These are phyloP conservation scores for Coemansia sp. DNA, from an alignment of 192 early-diverging fungal genomes.

Conservation along the genomic window DNA sequence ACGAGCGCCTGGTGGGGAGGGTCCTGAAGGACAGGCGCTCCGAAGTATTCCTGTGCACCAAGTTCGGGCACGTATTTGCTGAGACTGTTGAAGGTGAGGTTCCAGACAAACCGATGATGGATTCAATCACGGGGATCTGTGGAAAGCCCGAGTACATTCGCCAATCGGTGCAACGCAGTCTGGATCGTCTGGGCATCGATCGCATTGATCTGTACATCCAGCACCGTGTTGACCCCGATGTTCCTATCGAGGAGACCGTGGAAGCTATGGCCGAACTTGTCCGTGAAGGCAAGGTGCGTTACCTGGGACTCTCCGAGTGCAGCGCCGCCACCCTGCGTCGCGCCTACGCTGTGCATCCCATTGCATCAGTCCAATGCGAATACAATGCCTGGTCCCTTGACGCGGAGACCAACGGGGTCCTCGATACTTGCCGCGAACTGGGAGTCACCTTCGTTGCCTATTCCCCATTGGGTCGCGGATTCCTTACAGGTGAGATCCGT, in stretches of 20 bases:
- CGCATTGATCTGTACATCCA: constrained; percentile 67
- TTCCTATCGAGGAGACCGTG: constrained; percentile 66
- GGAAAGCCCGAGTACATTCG: constrained; percentile 56
- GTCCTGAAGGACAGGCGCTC: constrained; percentile 55
- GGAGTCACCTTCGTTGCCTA: constrained; percentile 73
- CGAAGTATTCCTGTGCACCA: no score
- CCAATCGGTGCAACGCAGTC: constrained; percentile 39
- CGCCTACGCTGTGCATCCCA: constrained; percentile 70
- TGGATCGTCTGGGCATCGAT: constrained; percentile 59
- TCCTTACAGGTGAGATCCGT: constrained; percentile 68
- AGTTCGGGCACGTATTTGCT: constrained; percentile 52
- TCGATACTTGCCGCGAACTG: constrained; percentile 70
- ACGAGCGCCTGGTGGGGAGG: constrained; percentile 58
- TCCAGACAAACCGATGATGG: constrained; percentile 19
- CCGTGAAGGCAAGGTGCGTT: no score
- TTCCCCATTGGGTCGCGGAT: constrained; percentile 71
- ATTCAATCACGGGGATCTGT: constrained; percentile 17
- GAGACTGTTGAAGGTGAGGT: constrained; percentile 17
- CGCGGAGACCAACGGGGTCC: constrained; percentile 66
- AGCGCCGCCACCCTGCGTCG: constrained; percentile 60
- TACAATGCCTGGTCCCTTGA: constrained; percentile 60
- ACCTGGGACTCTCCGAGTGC: constrained; percentile 64
- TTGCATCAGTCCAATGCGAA: constrained; percentile 56
- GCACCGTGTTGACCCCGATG: constrained; percentile 61
- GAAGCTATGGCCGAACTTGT: no score